These are phyloP conservation scores for Hemerocallis citrina DNA, from an alignment of 106 monocot species.

Conservation along the genomic window DNA sequence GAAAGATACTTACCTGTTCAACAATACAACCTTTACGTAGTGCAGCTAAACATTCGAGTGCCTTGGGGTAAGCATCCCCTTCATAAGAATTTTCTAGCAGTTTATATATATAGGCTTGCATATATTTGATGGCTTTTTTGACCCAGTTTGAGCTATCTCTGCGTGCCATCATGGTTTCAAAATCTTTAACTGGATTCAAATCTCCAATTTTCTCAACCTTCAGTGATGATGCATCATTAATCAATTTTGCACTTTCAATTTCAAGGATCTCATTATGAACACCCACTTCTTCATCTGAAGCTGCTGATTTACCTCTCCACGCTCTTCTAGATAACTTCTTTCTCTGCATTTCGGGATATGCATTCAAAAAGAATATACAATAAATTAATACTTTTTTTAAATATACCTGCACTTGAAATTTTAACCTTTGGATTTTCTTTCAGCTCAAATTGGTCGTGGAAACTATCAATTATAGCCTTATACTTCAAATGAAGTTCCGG, in stretches of 20 bases:
- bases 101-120: slow-evolving; percentile 58
- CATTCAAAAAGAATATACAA: not conserved
- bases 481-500: slow-evolving; percentile 32
- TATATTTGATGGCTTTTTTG: slow-evolving; percentile 57
- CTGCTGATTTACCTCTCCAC: slow-evolving; percentile 22
- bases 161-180: slow-evolving; percentile 74
- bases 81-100: slow-evolving; percentile 68
- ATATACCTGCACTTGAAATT: not conserved
- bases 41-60: slow-evolving; percentile 68
- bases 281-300: slow-evolving; percentile 20
- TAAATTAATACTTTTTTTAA: not conserved
- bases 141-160: slow-evolving; percentile 77
- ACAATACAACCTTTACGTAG: slow-evolving; percentile 77
- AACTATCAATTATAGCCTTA: slow-evolving; percentile 34
- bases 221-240: not conserved
- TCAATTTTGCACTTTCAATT: slow-evolving; percentile 8
- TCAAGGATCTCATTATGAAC: slow-evolving; percentile 13
- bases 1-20: slow-evolving; percentile 59
- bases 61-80: slow-evolving; percentile 49
- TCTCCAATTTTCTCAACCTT: slow-evolving; percentile 57
- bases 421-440: slow-evolving; percentile 85
- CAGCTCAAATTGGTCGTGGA: slow-evolving; percentile 49
- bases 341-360: slow-evolving; percentile 35
- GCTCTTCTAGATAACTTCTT: slow-evolving; percentile 32
- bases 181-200: slow-evolving; percentile 65